Evolutionary conservation across 164 flowering plant genomes (phyloP), one percentile per base, ranked within the genome.

Genomic region (Protea cynaroides): DNA sequence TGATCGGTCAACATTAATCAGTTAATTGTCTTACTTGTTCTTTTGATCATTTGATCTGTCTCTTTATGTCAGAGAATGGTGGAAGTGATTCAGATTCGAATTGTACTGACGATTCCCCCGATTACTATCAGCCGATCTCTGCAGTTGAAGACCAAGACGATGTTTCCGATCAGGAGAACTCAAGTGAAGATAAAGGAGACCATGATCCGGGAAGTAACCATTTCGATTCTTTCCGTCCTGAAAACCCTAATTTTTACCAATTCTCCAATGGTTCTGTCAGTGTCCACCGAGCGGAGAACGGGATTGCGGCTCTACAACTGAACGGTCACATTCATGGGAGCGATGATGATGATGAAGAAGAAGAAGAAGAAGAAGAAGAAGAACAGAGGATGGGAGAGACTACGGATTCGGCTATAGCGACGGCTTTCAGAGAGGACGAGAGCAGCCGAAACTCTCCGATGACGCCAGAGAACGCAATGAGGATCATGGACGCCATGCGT

Each of bases 401-500:
- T 61, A 63, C 77, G 11, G 85, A 80, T 52, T 23, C 63, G 60
- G 90, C 76, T 72, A 69, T 82, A 5, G 52, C 51, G 53, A 76
- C 79, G 60, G 92, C 96, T 13, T 82, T 86, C 47, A 78, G 78
- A 18, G 94, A 90, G 43, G 94, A 90, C 52, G 94, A 90, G 75
- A 77, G 65, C 62, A 80, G 97, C 7, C 76, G 92, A 38, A 82
- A 71, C 51, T 88, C 97, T 43, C 90, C 90, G 6, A 58, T 90
- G 73, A 50, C 87, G 63, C 62, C 78, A 47, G 94, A 90, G 76
- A 84, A 76, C 40, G 78, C 87, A 22, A 56, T 15, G 57, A 70
- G 92, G 55, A 83, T 90, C 53, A 76, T 82, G 80, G 84, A 88
- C 46, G 97, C 94, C 36, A 90, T 90, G 97, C 83, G 90, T 8